phyloP scores from a whole-genome alignment of 345 rosid species.

The Litchi chinensis region DNA sequence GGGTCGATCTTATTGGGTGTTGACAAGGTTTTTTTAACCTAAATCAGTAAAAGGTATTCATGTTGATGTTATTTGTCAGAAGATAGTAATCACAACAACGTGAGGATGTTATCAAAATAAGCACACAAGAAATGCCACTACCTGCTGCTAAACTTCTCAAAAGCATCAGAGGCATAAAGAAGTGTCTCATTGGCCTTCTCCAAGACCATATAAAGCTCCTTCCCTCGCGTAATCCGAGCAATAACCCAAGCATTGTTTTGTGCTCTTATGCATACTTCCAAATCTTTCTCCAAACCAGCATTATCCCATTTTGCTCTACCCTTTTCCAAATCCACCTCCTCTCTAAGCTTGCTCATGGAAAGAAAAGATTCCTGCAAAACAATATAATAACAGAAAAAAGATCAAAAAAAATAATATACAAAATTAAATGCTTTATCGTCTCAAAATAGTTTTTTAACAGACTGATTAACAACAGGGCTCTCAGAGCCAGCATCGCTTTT shows the following conservation, averaged over 20 bases:
- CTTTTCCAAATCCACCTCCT: constrained; percentile 86
- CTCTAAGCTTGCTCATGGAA: constrained; percentile 80
- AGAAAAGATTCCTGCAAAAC: constrained; percentile 72
- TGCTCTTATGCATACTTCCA: constrained; percentile 76
- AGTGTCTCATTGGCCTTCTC: constrained; percentile 87
- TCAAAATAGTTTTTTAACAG: neutral
- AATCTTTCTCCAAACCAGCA: constrained; percentile 58
- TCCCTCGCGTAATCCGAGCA: constrained; percentile 65
- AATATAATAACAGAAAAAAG: neutral
- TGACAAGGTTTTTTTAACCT: neutral
- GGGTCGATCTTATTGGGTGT: neutral
- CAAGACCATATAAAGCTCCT: constrained; percentile 87
- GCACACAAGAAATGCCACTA: constrained; percentile 20
- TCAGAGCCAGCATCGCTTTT: neutral
- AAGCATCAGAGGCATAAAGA: constrained; percentile 87
- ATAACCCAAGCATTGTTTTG: constrained; percentile 90
- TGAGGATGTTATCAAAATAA: neutral
- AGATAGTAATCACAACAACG: neutral
- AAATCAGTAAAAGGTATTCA: neutral
- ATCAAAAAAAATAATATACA: neutral
- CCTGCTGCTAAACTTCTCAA: constrained; percentile 95
- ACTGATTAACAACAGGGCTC: neutral
- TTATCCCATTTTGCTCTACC: constrained; percentile 49
- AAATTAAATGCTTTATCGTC: neutral
- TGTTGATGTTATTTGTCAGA: neutral